These are phyloP conservation scores for Meyerozyma sp. DNA, from an alignment of 1,139 yeast species.

Conservation along the genomic window DNA sequence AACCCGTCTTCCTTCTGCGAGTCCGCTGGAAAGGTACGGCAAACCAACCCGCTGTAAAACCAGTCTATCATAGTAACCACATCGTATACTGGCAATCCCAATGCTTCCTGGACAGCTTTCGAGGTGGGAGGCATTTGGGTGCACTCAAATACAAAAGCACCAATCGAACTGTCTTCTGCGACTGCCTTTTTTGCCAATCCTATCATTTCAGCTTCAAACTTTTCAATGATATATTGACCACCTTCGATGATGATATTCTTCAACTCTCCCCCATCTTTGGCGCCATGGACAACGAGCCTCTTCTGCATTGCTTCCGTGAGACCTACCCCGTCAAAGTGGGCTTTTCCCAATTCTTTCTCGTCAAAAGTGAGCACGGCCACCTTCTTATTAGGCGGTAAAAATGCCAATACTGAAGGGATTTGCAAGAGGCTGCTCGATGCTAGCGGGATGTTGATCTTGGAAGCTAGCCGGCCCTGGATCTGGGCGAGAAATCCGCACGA, in stretches of 20 bases:
- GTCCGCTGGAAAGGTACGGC: background rate
- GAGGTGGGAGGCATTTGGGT: slow-evolving; percentile 23
- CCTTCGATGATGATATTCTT: slow-evolving; percentile 14
- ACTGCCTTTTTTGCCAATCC: slow-evolving; percentile 11
- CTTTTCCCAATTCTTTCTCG: slow-evolving; percentile 12
- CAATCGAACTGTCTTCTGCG: slow-evolving; percentile 9
- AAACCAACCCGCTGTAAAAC: background rate
- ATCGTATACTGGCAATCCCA: slow-evolving; percentile 18
- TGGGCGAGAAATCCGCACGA: slow-evolving; percentile 22
- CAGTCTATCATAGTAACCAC: slow-evolving; percentile 11
- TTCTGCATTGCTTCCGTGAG: slow-evolving; percentile 12
- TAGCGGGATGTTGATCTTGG: slow-evolving; percentile 17
- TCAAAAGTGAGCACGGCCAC: slow-evolving; percentile 25
- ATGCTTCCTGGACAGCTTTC: slow-evolving; percentile 11
- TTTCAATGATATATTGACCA: slow-evolving; percentile 17
- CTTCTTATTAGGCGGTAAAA: slow-evolving; percentile 13
- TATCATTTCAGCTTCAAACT: slow-evolving; percentile 5
- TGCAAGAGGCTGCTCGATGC: slow-evolving; percentile 24
- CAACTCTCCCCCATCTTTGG: slow-evolving; percentile 14
- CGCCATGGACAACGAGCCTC: slow-evolving; percentile 8
- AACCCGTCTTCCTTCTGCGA: background rate
- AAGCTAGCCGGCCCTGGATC: slow-evolving; percentile 16
- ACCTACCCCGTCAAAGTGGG: slow-evolving; percentile 23
- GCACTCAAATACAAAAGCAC: slow-evolving; percentile 22
- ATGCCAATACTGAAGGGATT: slow-evolving; percentile 17